A percentile compares a stretch with the other conserved stretches of the same genome.
Conservation (phyloP, 805 yeast genomes). For the Debaryomyces tyrocola region DNA sequence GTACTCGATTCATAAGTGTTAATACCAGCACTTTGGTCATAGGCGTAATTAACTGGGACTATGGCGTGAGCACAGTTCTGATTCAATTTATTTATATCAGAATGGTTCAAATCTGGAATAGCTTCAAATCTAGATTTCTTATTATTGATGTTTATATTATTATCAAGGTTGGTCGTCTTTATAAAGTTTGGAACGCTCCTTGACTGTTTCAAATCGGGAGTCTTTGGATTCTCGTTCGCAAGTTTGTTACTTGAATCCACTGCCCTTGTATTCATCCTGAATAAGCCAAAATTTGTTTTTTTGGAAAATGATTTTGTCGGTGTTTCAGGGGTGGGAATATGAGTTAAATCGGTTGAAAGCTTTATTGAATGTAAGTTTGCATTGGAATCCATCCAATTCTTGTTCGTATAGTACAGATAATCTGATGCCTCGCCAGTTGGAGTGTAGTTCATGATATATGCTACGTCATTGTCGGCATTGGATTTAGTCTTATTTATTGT, state of each 20-base stretch:
- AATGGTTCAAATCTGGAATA: background rate
- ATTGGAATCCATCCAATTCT: slow-evolving; percentile 23
- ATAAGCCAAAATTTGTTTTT: slow-evolving; percentile 4
- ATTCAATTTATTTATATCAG: background rate
- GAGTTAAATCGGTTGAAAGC: background rate
- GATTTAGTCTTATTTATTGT: background rate
- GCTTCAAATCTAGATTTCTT: background rate
- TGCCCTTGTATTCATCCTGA: background rate
- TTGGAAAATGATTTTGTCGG: background rate
- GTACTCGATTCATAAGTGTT: too few relatives aligned
- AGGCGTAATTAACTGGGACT: background rate
- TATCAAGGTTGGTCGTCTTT: background rate
- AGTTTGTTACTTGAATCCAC: background rate
- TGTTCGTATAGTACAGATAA: slow-evolving; percentile 8
- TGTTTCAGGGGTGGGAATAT: background rate
- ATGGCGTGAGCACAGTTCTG: background rate
- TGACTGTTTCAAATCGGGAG: slow-evolving; percentile 1
- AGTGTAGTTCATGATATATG: background rate
- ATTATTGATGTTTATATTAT: background rate
- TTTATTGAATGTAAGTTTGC: slow-evolving; percentile 7
- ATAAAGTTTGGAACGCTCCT: slow-evolving; percentile 13
- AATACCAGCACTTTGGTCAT: too few relatives aligned
- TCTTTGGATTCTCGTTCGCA: background rate
- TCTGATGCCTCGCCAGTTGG: slow-evolving; percentile 3
- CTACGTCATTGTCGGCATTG: background rate